A percentile compares a stretch with the other conserved stretches of the same genome.
These are phyloP conservation scores for Aeschynomene evenia DNA, from an alignment of 306 rosid species.

Conservation along the genomic window DNA sequence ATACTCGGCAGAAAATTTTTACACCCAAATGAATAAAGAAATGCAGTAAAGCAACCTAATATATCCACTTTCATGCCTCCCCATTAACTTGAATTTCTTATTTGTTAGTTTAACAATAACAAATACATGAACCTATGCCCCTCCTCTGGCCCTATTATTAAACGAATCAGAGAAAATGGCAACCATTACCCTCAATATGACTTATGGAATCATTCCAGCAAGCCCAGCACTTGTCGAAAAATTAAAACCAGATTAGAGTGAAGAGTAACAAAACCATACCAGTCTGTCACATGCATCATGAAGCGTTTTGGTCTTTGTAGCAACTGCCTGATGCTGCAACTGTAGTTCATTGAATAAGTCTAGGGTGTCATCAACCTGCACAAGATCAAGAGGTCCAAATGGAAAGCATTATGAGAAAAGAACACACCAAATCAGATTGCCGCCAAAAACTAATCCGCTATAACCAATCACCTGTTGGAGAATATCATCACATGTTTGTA, in stretches of 20 bases:
- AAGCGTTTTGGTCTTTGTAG: slow-evolving; percentile 95
- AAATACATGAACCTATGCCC: neutral
- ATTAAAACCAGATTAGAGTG: neutral
- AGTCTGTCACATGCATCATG: slow-evolving; percentile 95
- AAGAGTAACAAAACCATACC: slow-evolving; percentile 50
- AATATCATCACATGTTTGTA: slow-evolving; percentile 88
- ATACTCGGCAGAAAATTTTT: neutral
- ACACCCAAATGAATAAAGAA: neutral
- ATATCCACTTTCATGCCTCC: neutral
- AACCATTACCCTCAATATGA: slow-evolving; percentile 13
- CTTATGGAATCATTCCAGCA: neutral
- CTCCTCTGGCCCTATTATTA: neutral
- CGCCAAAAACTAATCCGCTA: neutral
- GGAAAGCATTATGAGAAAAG: slow-evolving; percentile 11
- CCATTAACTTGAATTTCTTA: neutral
- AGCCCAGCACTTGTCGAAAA: neutral
- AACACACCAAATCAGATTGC: neutral
- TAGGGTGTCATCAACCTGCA: slow-evolving; percentile 89
- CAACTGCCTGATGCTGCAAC: slow-evolving; percentile 93
- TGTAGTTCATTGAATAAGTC: slow-evolving; percentile 82
- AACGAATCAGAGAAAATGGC: neutral
- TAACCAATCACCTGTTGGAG: slow-evolving; percentile 61
- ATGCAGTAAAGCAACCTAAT: slow-evolving; percentile 8
- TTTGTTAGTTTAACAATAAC: neutral
- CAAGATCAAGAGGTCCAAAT: slow-evolving; percentile 19